Evolutionary conservation across 345 rosid genomes (phyloP), one percentile per base, ranked within the genome.

Genomic region (Chamaenerion angustifolium): DNA sequence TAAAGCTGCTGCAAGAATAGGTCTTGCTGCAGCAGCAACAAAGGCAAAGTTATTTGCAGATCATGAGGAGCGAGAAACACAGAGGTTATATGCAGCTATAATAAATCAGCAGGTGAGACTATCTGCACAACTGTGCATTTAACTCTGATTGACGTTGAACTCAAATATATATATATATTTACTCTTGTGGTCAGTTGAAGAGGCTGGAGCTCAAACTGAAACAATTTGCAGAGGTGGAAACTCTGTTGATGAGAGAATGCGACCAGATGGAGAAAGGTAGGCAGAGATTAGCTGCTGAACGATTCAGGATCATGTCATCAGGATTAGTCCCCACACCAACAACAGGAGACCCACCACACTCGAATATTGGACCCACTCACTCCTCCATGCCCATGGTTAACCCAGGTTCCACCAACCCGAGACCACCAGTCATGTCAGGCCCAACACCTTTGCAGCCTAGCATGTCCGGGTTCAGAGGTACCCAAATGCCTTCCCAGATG

Each of bases 31-130:
- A 59, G 95, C 98, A 45, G 96, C 98, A 52, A 87, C 80, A 25
- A 92, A 92, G 69, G 89, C 95, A 42, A 92, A 92, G 66, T 68
- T 87, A 64, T 92, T 92, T 78, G 96, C 98, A 0, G 98, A 92
- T 70, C 98, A 92, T 61, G 98, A 92, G 68, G 98, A 92, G 56
- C 82, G 98, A 2, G 98, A 92, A 72, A 92, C 87, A 64, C 98
- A 92, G 70, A 82, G 96, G 66, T 77, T 87, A 12, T 87, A 96
- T 59, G 98, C 98, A 19, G 87, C 82, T 64, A 87, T 92, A 17
- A 71, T 92, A 64, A 92, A 92, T 64, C 87, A 92, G 67, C 96
- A 92, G 93, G 98, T 82, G 71, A 37, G 45, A 18, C 48, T 16
- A 31, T 31, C 37, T 7, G 5, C 5, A 31, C 37, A 31, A 31